Evolutionary conservation across 495 filamentous ascomycete species (phyloP).

Genomic region (Hypoxylon subgilvum): DNA sequence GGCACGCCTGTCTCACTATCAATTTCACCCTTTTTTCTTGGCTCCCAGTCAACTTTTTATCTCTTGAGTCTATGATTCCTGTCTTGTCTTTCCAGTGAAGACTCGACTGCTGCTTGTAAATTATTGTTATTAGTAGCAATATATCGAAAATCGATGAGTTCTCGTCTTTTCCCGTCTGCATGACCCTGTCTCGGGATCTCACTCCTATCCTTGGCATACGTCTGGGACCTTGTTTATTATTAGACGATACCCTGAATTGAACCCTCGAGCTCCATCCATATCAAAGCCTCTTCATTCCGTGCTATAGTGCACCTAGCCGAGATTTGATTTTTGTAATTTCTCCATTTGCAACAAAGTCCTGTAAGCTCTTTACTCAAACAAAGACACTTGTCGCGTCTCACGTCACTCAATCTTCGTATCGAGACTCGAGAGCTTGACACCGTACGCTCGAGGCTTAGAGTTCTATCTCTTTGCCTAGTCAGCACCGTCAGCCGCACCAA

Average conservation of each 20-base stretch:
- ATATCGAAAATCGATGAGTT: conserved; percentile 4
- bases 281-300: conserved; percentile 17
- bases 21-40: conserved; percentile 16
- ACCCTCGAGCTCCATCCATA: conserved; percentile 9
- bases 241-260: conserved; percentile 27
- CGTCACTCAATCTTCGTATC: conserved; percentile 6
- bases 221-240: conserved; percentile 30
- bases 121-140: conserved; percentile 26
- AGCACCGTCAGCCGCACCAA: conserved; percentile 17
- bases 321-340: conserved; percentile 18
- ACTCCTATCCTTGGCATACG: conserved; percentile 32
- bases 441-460: conserved; percentile 6
- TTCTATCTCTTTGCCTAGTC: conserved; percentile 12
- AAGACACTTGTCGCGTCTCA: conserved; percentile 17
- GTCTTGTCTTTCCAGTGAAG: neutral
- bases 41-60: neutral
- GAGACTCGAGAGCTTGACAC: conserved; percentile 11
- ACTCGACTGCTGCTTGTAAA: conserved; percentile 19
- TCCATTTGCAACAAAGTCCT: conserved; percentile 4
- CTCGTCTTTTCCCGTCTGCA: neutral
- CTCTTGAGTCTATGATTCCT: neutral
- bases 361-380: conserved; percentile 8
- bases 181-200: neutral
- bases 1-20: conserved; percentile 36
- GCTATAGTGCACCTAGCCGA: conserved; percentile 28